Conservation (phyloP, 2,329 filamentous ascomycete genomes). For the Rhexocercosporidium sp. region DNA sequence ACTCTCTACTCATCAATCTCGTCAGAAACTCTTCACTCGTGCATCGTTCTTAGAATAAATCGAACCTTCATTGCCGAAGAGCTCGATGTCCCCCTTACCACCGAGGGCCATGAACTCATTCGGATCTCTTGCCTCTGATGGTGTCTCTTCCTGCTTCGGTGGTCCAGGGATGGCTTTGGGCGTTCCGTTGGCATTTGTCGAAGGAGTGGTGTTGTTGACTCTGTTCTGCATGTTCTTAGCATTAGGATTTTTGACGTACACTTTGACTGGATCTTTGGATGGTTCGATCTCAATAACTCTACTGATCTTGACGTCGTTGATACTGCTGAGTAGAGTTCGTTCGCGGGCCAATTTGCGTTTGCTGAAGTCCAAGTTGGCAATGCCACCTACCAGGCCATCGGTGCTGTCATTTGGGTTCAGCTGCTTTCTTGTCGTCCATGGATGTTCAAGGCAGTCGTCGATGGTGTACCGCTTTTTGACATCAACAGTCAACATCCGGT, state of each 20-base stretch:
- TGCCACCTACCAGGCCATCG: slow-evolving; percentile 86
- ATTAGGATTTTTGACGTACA: slow-evolving; percentile 73
- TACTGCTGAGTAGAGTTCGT: slow-evolving; percentile 80
- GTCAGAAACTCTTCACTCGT: slow-evolving; percentile 13
- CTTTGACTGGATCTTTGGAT: slow-evolving; percentile 66
- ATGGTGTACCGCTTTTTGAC: slow-evolving; percentile 83
- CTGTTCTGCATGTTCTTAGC: slow-evolving; percentile 48
- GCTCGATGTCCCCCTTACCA: slow-evolving; percentile 79
- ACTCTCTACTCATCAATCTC: background rate
- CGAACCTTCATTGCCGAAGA: slow-evolving; percentile 69
- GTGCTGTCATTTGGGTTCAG: slow-evolving; percentile 81
- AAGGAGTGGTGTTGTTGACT: slow-evolving; percentile 48
- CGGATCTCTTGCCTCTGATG: slow-evolving; percentile 69
- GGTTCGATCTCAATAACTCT: slow-evolving; percentile 61
- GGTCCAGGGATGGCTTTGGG: slow-evolving; percentile 34
- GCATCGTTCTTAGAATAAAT: slow-evolving; percentile 52
- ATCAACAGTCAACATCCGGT: slow-evolving; percentile 91
- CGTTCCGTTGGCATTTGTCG: slow-evolving; percentile 37
- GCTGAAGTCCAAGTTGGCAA: slow-evolving; percentile 81
- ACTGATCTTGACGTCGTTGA: slow-evolving; percentile 75
- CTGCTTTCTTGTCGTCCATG: slow-evolving; percentile 75
- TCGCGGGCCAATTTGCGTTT: slow-evolving; percentile 81
- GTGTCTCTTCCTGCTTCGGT: slow-evolving; percentile 64
- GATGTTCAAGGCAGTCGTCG: slow-evolving; percentile 88
- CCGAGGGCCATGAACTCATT: slow-evolving; percentile 85